Percentiles rank a stretch among this genome's conserved stretches.
Evolutionary conservation across 768 basidiomycete genomes (phyloP).

Genomic region (Melanogaster broomeanus): DNA sequence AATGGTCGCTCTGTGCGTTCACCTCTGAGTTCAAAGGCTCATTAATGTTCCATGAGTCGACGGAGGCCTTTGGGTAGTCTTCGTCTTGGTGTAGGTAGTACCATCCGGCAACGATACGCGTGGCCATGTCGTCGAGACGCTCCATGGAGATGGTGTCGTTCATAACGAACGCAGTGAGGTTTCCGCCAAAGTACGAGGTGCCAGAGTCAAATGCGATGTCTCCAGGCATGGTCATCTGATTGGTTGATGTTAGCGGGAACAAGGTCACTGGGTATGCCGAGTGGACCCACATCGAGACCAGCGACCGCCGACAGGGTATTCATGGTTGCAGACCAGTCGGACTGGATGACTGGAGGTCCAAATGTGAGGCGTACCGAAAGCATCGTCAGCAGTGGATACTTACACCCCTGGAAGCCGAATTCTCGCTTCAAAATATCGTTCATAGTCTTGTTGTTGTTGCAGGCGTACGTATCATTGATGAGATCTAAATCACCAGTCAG

Average conservation of each 20-base stretch:
- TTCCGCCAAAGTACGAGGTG: conserved; percentile 57
- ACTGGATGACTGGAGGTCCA: conserved; percentile 43
- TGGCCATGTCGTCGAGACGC: conserved; percentile 72
- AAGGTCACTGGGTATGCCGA: background rate
- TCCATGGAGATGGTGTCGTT: conserved; percentile 58
- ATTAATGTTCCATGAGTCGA: conserved; percentile 28
- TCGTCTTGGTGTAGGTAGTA: conserved; percentile 40
- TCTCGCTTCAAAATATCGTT: conserved; percentile 68
- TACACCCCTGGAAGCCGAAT: conserved; percentile 67
- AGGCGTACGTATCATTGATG: conserved; percentile 62
- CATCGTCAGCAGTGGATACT: background rate
- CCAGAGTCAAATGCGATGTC: conserved; percentile 45
- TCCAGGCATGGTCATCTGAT: conserved; percentile 75
- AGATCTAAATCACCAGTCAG: conserved; percentile 39
- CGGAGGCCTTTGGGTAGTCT: conserved; percentile 24
- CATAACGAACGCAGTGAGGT: conserved; percentile 58
- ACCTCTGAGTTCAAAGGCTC: conserved; percentile 42
- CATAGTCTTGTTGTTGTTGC: conserved; percentile 60
- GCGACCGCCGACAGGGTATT: conserved; percentile 49
- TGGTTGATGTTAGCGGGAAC: background rate
- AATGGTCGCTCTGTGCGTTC: conserved; percentile 60
- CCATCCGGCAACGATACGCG: conserved; percentile 69
- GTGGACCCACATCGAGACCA: conserved; percentile 57
- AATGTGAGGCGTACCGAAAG: background rate
- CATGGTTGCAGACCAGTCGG: conserved; percentile 68